Base-by-base conservation (phyloP, 1,284 basidiomycete species). In the Macrocybe sp. region DNA sequence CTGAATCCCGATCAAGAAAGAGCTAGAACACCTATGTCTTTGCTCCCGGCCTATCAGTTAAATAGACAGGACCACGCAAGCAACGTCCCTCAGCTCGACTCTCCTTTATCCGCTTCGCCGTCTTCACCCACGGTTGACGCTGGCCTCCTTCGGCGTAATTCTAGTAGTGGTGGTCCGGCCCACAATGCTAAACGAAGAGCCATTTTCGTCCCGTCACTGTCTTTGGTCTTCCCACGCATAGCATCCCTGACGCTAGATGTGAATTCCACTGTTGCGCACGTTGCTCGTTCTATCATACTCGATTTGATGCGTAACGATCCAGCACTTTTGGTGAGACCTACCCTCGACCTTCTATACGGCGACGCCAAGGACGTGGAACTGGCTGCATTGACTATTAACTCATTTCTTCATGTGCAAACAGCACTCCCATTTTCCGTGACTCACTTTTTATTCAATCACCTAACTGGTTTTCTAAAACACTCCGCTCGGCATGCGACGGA, bases 221-320 rank as follows among this genome's bases (percentile, higher is more conserved):
- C 76, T 2, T 59, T 66, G 9, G 61, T 82, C 7, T 78, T 88
- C 52, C 74, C 75, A 3, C 69, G 68, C 6, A 63, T 87, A 29
- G 72, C 78, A 6, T 59, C 64, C 0, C 65, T 88, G 48, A 70
- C 76, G 1, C 71, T 70, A 39, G 83, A 87, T 52, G 53, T 64
- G 14, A 75, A 84, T 57, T 72, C 81, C 51, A 55, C 63, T 1
- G 73, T 88, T 14, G 73, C 81, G 2, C 74, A 69, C n/a, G 65
- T 75, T 0, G 81, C 86, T 6, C 73, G 77, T 30, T 75, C 74
- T 39, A 64, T 81, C 4, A 58, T 89, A 14, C 55, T 83, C n/a
- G 79, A 88, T 51, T 64, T 86, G 32, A 85, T 91, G 78, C 74
- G 86, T 22, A 85, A 89, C 56, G 89, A 92, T 55, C 80, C 87